Evolutionary conservation across 192 early-diverging fungal genomes (phyloP).

Genomic region (Spizellomyces punctatus): DNA sequence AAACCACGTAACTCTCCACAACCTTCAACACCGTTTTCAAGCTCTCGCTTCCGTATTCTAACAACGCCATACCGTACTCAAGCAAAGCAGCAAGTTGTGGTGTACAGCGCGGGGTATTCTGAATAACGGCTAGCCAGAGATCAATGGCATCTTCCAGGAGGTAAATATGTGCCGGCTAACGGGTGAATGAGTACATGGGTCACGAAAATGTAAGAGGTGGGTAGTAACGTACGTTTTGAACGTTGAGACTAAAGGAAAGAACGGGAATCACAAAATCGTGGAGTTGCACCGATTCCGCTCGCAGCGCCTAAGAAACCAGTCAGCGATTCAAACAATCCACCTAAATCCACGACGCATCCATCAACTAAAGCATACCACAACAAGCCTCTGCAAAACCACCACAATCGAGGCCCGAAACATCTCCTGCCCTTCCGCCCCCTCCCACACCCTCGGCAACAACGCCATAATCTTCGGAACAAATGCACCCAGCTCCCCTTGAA

Average conservation of each 20-base stretch:
- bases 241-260: constrained; percentile 73
- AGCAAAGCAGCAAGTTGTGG: constrained; percentile 62
- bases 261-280: constrained; percentile 77
- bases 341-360: constrained; percentile 34
- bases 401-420: constrained; percentile 82
- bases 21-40: constrained; percentile 76
- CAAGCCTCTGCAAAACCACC: constrained; percentile 56
- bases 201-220: background rate
- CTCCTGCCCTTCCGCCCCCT: constrained; percentile 70
- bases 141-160: constrained; percentile 91
- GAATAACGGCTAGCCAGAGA: constrained; percentile 81
- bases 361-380: constrained; percentile 48
- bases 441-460: constrained; percentile 82
- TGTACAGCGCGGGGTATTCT: constrained; percentile 61
- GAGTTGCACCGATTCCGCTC: constrained; percentile 68
- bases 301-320: constrained; percentile 46
- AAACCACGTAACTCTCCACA: constrained; percentile 82
- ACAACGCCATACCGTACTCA: constrained; percentile 58
- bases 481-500: constrained; percentile 64
- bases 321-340: background rate
- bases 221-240: constrained; percentile 46
- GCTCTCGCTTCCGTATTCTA: constrained; percentile 77
- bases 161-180: constrained; percentile 67
- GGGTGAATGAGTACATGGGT: background rate
- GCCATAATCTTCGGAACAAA: constrained; percentile 72